Percentiles rank a stretch among this genome's conserved stretches.
phyloP scores from a whole-genome alignment of 805 yeast species.

The Cyberlindnera maritima region DNA sequence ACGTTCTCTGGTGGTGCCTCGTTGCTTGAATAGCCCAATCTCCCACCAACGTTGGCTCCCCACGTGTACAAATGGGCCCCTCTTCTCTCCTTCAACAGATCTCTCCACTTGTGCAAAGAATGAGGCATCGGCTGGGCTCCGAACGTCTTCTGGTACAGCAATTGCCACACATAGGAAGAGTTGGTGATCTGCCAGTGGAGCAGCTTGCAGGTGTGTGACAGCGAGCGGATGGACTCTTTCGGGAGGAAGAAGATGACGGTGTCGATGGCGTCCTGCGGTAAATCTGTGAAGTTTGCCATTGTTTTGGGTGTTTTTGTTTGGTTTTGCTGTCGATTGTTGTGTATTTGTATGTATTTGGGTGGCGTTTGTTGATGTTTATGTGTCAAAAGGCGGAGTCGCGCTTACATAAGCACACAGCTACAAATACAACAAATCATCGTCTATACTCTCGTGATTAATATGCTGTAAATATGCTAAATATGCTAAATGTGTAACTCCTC shows the following conservation, averaged over 20 bases:
- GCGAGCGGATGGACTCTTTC: slow-evolving; percentile 36
- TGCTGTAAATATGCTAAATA: neutral
- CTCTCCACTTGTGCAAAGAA: slow-evolving; percentile 47
- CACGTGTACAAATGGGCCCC: slow-evolving; percentile 46
- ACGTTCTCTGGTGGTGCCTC: slow-evolving; percentile 27
- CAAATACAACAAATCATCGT: too few species aligned
- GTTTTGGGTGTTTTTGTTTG: too few species aligned
- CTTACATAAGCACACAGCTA: too few species aligned
- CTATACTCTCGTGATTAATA: too few species aligned
- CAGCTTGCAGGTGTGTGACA: slow-evolving; percentile 39
- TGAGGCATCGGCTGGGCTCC: slow-evolving; percentile 42
- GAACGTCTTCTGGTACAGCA: slow-evolving; percentile 43
- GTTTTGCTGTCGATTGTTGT: too few species aligned
- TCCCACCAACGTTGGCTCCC: slow-evolving; percentile 43
- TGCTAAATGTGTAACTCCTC: neutral
- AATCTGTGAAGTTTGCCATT: slow-evolving; percentile 5
- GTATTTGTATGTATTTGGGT: too few species aligned
- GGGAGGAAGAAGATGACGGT: slow-evolving; percentile 28
- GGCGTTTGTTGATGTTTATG: neutral
- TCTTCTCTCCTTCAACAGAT: slow-evolving; percentile 40
- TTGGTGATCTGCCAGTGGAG: slow-evolving; percentile 35
- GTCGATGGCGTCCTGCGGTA: slow-evolving; percentile 35
- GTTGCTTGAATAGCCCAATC: slow-evolving; percentile 42
- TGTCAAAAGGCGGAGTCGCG: slow-evolving; percentile 1
- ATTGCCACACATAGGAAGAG: slow-evolving; percentile 43